A percentile compares a stretch with the other conserved stretches of the same genome.
These are phyloP conservation scores for Danielia reshetovae DNA, from an alignment of 805 yeast genomes.

Conservation along the genomic window DNA sequence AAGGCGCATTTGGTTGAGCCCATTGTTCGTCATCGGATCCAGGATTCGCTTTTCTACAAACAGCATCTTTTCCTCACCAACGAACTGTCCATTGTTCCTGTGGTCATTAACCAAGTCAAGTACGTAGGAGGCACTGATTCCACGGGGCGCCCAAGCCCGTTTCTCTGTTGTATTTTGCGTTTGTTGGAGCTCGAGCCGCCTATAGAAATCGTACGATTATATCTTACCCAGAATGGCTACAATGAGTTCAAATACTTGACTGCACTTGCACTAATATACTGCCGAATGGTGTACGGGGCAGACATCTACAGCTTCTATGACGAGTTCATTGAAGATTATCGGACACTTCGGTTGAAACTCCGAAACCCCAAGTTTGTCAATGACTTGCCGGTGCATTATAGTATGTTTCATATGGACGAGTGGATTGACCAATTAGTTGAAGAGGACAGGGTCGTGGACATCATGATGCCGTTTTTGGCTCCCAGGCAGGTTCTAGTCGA, in stretches of 20 bases:
- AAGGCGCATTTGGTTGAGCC: constrained; percentile 38
- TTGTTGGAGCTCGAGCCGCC: constrained; percentile 74
- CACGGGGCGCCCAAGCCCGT: constrained; percentile 61
- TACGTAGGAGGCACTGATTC: constrained; percentile 58
- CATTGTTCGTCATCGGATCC: constrained; percentile 38
- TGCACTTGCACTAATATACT: constrained; percentile 64
- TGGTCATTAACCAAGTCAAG: constrained; percentile 30
- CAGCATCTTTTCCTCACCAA: constrained; percentile 38
- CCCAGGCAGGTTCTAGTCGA: constrained; percentile 40
- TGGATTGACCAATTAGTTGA: constrained; percentile 59
- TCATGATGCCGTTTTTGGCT: constrained; percentile 64
- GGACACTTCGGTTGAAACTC: constrained; percentile 53
- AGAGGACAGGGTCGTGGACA: constrained; percentile 62
- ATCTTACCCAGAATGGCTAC: constrained; percentile 52
- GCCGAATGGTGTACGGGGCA: constrained; percentile 41
- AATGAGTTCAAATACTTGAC: constrained; percentile 68
- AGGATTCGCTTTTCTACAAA: constrained; percentile 41
- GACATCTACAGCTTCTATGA: constrained; percentile 51
- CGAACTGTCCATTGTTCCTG: constrained; percentile 36
- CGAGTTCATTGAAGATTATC: constrained; percentile 56
- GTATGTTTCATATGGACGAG: constrained; percentile 61
- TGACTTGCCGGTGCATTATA: constrained; percentile 31
- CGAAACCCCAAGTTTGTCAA: constrained; percentile 22
- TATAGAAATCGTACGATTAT: constrained; percentile 49
- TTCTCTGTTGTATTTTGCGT: constrained; percentile 72